Conservation (phyloP, 2,329 filamentous ascomycete genomes). For the Colletotrichum musae region DNA sequence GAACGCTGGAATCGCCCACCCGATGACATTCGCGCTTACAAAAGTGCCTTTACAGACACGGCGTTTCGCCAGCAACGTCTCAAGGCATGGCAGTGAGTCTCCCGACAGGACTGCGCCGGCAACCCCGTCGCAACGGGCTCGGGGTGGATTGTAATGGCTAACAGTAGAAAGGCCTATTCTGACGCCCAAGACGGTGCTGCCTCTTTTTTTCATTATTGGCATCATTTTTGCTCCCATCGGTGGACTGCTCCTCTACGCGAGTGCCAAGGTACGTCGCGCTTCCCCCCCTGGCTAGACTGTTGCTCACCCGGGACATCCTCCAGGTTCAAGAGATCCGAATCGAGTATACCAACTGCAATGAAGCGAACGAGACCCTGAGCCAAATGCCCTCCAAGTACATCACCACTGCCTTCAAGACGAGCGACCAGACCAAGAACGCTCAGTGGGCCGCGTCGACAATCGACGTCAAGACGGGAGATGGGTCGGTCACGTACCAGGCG, state of each 20-base stretch:
- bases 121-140: slow-evolving; percentile 4
- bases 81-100: slow-evolving; percentile 96
- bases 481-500: slow-evolving; percentile 53
- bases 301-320: slow-evolving; percentile 17
- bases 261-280: slow-evolving; percentile 73
- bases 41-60: slow-evolving; percentile 74
- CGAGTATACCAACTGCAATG: slow-evolving; percentile 87
- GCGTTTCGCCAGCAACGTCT: slow-evolving; percentile 96
- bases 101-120: slow-evolving; percentile 46
- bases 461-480: slow-evolving; percentile 56
- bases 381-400: slow-evolving; percentile 72
- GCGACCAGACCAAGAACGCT: slow-evolving; percentile 55
- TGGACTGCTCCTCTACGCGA: slow-evolving; percentile 88
- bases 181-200: slow-evolving; percentile 92
- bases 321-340: slow-evolving; percentile 92
- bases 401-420: slow-evolving; percentile 79
- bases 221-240: slow-evolving; percentile 96
- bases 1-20: slow-evolving; percentile 17
- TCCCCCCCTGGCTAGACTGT: not conserved
- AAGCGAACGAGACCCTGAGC: slow-evolving; percentile 62
- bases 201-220: slow-evolving; percentile 91
- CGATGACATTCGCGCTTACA: slow-evolving; percentile 27
- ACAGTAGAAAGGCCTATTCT: slow-evolving; percentile 81
- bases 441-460: slow-evolving; percentile 60
- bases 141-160: slow-evolving; percentile 16